phyloP scores from a whole-genome alignment of 768 basidiomycete species.

The Xerocomus spinulosus region DNA sequence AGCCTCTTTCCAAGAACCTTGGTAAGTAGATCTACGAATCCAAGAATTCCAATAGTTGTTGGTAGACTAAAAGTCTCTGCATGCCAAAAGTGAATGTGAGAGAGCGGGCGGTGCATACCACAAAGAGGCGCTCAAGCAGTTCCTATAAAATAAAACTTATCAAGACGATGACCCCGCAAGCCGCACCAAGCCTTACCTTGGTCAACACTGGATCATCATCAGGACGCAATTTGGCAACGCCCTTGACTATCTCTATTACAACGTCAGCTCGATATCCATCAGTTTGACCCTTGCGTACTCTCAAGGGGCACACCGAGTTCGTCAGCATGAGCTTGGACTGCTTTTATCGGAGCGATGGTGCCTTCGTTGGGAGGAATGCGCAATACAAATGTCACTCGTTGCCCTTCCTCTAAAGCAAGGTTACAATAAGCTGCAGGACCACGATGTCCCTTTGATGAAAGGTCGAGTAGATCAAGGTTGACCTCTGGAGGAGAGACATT shows the following conservation, averaged over 20 bases:
- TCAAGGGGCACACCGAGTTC: slow-evolving; percentile 44
- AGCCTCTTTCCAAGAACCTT: slow-evolving; percentile 92
- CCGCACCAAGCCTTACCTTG: slow-evolving; percentile 35
- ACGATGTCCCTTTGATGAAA: slow-evolving; percentile 67
- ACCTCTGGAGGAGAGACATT: slow-evolving; percentile 50
- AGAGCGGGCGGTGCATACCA: slow-evolving; percentile 33
- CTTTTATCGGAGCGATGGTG: slow-evolving; percentile 12
- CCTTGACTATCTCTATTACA: slow-evolving; percentile 39
- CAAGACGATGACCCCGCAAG: background rate
- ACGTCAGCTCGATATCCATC: slow-evolving; percentile 3
- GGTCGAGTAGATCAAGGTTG: slow-evolving; percentile 55
- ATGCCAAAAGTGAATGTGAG: background rate
- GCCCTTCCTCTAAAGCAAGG: slow-evolving; percentile 73
- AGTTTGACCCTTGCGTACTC: slow-evolving; percentile 25
- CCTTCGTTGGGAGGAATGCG: slow-evolving; percentile 55
- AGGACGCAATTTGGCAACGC: slow-evolving; percentile 42
- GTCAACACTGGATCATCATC: slow-evolving; percentile 73
- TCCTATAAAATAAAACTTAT: slow-evolving; percentile 34
- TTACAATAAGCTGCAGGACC: slow-evolving; percentile 59
- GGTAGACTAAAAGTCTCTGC: slow-evolving; percentile 47
- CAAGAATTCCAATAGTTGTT: slow-evolving; percentile 83
- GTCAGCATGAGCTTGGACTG: slow-evolving; percentile 39
- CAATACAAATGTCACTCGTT: slow-evolving; percentile 85
- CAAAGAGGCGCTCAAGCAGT: slow-evolving; percentile 53
- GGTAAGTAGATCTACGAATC: slow-evolving; percentile 87